Evolutionary conservation across 768 basidiomycete species (phyloP), one percentile per base, ranked within the genome.

Genomic region (Cubamyces sp.): DNA sequence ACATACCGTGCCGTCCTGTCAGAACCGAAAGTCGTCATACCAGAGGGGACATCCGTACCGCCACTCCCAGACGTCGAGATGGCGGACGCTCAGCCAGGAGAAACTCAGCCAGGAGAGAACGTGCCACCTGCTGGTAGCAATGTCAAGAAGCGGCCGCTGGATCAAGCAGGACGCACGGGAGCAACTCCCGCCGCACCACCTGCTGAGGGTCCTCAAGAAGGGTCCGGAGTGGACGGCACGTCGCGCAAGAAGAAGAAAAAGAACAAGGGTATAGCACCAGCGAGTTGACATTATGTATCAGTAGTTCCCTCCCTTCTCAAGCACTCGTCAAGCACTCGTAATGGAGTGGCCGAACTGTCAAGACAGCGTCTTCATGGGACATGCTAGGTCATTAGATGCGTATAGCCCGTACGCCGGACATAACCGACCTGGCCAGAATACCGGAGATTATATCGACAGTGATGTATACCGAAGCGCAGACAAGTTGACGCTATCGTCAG

Each of bases 1-100:
- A 92, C 91, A 5, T 92, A 90, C 68, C 84, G 91, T 5, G 88
- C 92, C 0, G 82, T 93, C 0, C 75, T 94, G 21, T 92, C 91
- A 3, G 89, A 91, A 69, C 90, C 92, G 0, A 83, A 72, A 49
- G 71, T 92, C 11, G 80, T 93, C 12, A 72, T 91, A 1, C 87
- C 87, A 2, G 43, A 46, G 16, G 45, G 52, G 7, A 19, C 25
- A 1, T 42, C 39, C 21, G 16, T 19, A 19, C 3, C 54, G 18
- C 48, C 40, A 47, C 19, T 28, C 14, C 19, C 30, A 16, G 60
- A 61, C 12, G 54, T 43, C 40, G 54, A 50, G 28, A 61, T 50
- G 54, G 16, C 46, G 3, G 48, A 45, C 3, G 23, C 19, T 28
- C n/a, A 28, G 15, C 39, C 5, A 19, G 19, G 15, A 3, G 19